These are phyloP conservation scores for Zygotorulaspora danielsina DNA, from an alignment of 805 yeast species.

Conservation along the genomic window DNA sequence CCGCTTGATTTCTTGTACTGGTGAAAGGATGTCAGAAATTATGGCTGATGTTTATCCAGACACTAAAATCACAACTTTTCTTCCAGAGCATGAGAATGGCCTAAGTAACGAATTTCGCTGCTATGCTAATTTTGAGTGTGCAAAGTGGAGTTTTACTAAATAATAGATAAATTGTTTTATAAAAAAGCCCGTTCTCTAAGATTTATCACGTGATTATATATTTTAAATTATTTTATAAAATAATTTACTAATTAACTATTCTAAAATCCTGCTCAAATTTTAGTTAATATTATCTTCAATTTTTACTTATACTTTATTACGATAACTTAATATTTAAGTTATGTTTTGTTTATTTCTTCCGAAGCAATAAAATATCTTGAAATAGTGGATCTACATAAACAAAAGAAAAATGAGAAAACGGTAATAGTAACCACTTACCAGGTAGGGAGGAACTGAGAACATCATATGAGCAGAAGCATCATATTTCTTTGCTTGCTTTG, in stretches of 20 bases:
- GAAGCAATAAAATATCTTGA: too few species aligned
- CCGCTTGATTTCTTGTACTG: conserved; percentile 73
- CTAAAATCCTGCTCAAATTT: background rate
- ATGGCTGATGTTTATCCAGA: conserved; percentile 61
- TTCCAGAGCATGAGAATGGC: conserved; percentile 81
- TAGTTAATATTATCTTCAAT: background rate
- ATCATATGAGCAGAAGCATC: too few species aligned
- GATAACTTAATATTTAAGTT: background rate
- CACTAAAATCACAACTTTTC: conserved; percentile 57
- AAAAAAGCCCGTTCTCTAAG: background rate
- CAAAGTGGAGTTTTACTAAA: conserved; percentile 52
- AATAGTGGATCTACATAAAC: too few species aligned
- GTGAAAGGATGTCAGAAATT: conserved; percentile 77
- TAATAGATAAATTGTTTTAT: background rate
- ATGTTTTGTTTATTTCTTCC: background rate
- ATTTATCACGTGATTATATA: too few species aligned
- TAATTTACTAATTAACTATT: background rate
- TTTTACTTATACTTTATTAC: too few species aligned
- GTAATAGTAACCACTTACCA: too few species aligned
- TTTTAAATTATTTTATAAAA: background rate
- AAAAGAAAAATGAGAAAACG: too few species aligned
- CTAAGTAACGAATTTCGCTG: conserved; percentile 84
- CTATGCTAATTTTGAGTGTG: conserved; percentile 72
- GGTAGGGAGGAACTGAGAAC: too few species aligned
- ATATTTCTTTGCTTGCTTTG: too few species aligned